These are phyloP conservation scores for Pestalotiopsis sp. DNA, from an alignment of 2,329 filamentous ascomycete species.

Conservation along the genomic window DNA sequence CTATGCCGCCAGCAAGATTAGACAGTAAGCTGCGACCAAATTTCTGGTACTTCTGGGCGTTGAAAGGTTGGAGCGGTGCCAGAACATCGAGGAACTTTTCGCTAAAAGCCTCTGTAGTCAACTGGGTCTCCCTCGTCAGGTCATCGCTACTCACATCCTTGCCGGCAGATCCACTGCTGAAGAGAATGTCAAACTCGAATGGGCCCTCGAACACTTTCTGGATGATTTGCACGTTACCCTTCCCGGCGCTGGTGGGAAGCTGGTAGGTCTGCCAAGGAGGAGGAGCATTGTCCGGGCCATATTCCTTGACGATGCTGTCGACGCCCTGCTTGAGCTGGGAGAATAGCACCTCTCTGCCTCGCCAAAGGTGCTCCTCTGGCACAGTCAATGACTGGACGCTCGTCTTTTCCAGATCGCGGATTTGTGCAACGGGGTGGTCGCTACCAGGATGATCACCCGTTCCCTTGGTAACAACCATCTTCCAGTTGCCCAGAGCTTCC, in stretches of 20 bases:
- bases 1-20: constrained; percentile 90
- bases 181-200: constrained; percentile 93
- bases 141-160: constrained; percentile 59
- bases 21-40: constrained; percentile 93
- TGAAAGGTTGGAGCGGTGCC: constrained; percentile 75
- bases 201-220: constrained; percentile 89
- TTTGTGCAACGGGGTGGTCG: constrained; percentile 65
- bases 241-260: constrained; percentile 66
- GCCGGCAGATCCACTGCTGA: constrained; percentile 73
- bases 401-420: constrained; percentile 75
- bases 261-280: constrained; percentile 87
- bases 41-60: constrained; percentile 68
- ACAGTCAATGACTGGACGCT: constrained; percentile 72
- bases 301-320: constrained; percentile 49
- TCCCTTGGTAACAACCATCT: constrained; percentile 75
- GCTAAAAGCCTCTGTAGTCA: constrained; percentile 68
- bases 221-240: constrained; percentile 82
- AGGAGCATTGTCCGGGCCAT: constrained; percentile 64
- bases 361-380: constrained; percentile 75
- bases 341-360: constrained; percentile 69
- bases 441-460: constrained; percentile 61
- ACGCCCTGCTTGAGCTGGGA: constrained; percentile 54
- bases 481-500: constrained; percentile 75
- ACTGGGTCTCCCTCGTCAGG: constrained; percentile 69
- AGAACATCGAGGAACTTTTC: constrained; percentile 75